Evolutionary conservation across 371 early-diverging fungal species (phyloP), one percentile per base, ranked within the genome.

Genomic region (Quaeritorhiza haematococci): DNA sequence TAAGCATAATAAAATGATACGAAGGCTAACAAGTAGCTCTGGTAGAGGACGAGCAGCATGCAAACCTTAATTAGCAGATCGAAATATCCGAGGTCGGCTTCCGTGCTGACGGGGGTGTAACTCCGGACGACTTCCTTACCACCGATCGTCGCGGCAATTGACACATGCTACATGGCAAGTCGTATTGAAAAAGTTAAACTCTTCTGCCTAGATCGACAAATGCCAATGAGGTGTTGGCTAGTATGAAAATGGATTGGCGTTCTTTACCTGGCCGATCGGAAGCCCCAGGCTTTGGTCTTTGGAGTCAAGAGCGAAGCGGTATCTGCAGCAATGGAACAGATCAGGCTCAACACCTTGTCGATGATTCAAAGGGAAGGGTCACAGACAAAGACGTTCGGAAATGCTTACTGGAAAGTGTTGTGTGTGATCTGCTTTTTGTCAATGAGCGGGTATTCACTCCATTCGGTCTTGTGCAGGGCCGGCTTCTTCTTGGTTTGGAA

Each of bases 51-150:
- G 21, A 26, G 47, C 17, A 19, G 33, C 6, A 33, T 46, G 10
- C 17, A 62, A 67, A 90, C 93, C 89, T 96, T 96, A 75, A 96
- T 82, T 29, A 93, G 79, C 38, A 96, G 78, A 63, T 94, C 93
- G 73, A 95, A 91, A 69, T 85, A 78, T 47, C 96, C 96, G 56
- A 66, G 58, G 61, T 90, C 90, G 61, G 87, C 89, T 72, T 90
- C 86, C 10, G 84, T 79, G 55, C 85, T 86, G 33, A 91, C 90
- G 30, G 96, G 96, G 24, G 96, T 96, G 71, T 96, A 96, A 71
- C 91, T 92, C 52, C 96, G 86, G 30, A 82, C 77, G 44, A 92
- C 79, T 44, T 86, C 83, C 67, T 94, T 92, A 60, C 92, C 95
- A 61, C 86, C 81, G 59, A 92, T 84, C 54, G 82, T 80, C 26